A percentile compares a stretch with the other conserved stretches of the same genome.
Evolutionary conservation across 148 eudicot species (phyloP).

Genomic region (Chenopodium berlandieri): DNA sequence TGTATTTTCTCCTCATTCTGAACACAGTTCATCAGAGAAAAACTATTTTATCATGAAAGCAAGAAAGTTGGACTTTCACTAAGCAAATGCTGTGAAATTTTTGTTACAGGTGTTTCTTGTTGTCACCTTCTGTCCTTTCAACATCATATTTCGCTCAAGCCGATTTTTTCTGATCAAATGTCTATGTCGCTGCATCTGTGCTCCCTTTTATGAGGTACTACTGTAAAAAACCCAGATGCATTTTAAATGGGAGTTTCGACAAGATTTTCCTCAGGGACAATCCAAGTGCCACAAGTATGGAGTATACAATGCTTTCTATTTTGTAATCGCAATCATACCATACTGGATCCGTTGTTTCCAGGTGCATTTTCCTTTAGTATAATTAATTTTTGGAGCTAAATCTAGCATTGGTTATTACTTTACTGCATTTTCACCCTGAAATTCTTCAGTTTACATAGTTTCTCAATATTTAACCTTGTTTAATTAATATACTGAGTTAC

Average conservation of each 20-base stretch:
- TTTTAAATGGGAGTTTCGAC: slow-evolving; percentile 12
- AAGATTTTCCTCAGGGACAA: slow-evolving; percentile 30
- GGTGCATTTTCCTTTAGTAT: slow-evolving; percentile 34
- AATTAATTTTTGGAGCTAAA: not conserved
- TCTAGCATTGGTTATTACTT: not conserved
- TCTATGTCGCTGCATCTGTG: slow-evolving; percentile 47
- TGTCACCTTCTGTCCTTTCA: slow-evolving; percentile 56
- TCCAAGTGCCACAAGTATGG: slow-evolving; percentile 48
- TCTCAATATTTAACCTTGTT: not conserved
- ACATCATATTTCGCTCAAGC: slow-evolving; percentile 51
- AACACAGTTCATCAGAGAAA: not conserved
- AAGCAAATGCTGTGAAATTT: slow-evolving; percentile 12
- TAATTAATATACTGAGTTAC: not conserved
- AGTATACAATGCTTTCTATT: slow-evolving; percentile 63
- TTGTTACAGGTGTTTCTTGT: slow-evolving; percentile 47
- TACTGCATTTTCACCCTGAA: not conserved
- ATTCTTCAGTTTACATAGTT: not conserved
- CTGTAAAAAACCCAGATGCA: not conserved
- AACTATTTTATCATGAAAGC: not conserved
- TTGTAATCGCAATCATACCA: slow-evolving; percentile 65
- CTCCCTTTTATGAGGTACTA: slow-evolving; percentile 70
- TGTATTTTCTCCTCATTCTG: slow-evolving; percentile 1
- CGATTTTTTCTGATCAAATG: slow-evolving; percentile 45
- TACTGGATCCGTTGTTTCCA: slow-evolving; percentile 84
- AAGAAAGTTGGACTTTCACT: not conserved